These are phyloP conservation scores for Candida pseudofarinosa DNA, from an alignment of 805 yeast genomes.

Conservation along the genomic window DNA sequence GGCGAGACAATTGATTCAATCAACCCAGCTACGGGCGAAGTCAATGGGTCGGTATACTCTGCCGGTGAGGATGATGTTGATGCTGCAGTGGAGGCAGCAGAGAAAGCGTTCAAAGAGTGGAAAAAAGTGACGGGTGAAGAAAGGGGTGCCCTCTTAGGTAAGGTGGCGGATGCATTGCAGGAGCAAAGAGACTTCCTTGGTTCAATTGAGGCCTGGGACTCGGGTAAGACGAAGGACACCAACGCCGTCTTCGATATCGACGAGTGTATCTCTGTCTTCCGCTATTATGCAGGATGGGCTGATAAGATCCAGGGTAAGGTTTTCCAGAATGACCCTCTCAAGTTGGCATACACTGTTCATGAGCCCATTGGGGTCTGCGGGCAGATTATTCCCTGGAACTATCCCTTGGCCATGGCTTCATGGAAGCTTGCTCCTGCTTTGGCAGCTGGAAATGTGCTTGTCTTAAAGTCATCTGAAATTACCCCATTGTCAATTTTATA, in stretches of 20 bases:
- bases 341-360: slow-evolving; percentile 63
- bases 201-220: slow-evolving; percentile 44
- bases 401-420: slow-evolving; percentile 57
- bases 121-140: slow-evolving; percentile 41
- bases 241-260: slow-evolving; percentile 50
- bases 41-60: slow-evolving; percentile 38
- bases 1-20: slow-evolving; percentile 38
- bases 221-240: slow-evolving; percentile 42
- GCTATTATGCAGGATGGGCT: slow-evolving; percentile 62
- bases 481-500: slow-evolving; percentile 69
- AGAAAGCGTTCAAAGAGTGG: slow-evolving; percentile 43
- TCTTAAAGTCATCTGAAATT: slow-evolving; percentile 70
- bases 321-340: slow-evolving; percentile 41
- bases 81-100: slow-evolving; percentile 36
- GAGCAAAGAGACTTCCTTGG: slow-evolving; percentile 30
- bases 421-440: slow-evolving; percentile 85
- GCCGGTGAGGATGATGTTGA: slow-evolving; percentile 42
- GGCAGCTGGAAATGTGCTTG: slow-evolving; percentile 72
- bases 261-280: slow-evolving; percentile 41
- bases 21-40: slow-evolving; percentile 42
- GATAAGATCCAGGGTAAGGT: slow-evolving; percentile 51
- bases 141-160: slow-evolving; percentile 33
- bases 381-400: slow-evolving; percentile 47
- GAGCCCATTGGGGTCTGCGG: slow-evolving; percentile 50
- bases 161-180: slow-evolving; percentile 34